These are phyloP conservation scores for Beauveria brongniartii DNA, from an alignment of 2,329 filamentous ascomycete genomes.

Conservation along the genomic window DNA sequence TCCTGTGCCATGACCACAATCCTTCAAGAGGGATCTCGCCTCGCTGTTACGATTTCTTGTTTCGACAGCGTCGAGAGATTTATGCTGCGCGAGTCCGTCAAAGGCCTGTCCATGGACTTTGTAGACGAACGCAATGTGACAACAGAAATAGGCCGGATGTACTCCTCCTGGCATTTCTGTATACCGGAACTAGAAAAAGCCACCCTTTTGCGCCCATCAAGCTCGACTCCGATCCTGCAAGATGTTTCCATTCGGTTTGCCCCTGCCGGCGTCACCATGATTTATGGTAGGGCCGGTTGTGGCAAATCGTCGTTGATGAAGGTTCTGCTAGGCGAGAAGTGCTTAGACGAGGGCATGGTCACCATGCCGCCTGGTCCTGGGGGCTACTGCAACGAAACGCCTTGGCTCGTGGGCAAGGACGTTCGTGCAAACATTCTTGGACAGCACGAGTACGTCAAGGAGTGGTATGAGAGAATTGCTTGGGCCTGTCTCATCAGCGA, in stretches of 20 bases:
- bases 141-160: background rate
- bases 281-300: background rate
- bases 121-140: background rate
- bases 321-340: background rate
- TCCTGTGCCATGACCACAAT: background rate
- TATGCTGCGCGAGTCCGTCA: background rate
- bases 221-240: background rate
- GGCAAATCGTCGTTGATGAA: background rate
- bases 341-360: background rate
- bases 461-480: background rate
- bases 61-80: background rate
- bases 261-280: conserved; percentile 17
- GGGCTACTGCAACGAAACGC: conserved; percentile 19
- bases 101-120: background rate
- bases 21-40: background rate
- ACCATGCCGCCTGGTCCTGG: background rate
- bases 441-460: background rate
- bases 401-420: conserved; percentile 34
- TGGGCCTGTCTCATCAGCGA: background rate
- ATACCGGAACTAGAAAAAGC: background rate
- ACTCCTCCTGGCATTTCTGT: background rate
- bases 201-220: background rate
- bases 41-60: background rate
- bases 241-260: background rate
- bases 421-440: conserved; percentile 32